A percentile compares a stretch with the other conserved stretches of the same genome.
Conservation (phyloP, 305 asterid species). For the Withania somnifera region DNA sequence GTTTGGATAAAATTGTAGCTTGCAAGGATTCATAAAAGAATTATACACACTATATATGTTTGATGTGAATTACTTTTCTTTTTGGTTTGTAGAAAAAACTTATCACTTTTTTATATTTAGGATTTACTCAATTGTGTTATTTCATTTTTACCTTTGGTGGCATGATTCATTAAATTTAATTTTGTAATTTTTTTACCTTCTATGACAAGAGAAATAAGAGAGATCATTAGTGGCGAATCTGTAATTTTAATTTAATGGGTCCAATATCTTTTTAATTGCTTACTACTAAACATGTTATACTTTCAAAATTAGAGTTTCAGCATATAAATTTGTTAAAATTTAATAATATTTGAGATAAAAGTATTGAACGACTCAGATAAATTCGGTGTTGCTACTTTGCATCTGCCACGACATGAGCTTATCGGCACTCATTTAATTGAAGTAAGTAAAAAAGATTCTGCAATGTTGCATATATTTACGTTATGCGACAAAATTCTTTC, state of each 20-base stretch:
- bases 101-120: neutral
- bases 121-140: too few species aligned
- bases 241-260: neutral
- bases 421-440: neutral
- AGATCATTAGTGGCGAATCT: neutral
- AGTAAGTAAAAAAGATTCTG: neutral
- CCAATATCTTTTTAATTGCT: neutral
- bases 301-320: neutral
- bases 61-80: neutral
- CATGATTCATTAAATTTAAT: neutral
- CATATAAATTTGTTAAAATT: neutral
- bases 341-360: neutral
- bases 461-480: neutral
- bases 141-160: neutral
- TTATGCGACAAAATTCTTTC: neutral
- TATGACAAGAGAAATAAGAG: neutral
- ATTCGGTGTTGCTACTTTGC: neutral
- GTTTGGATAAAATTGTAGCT: slow-evolving; percentile 21
- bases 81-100: neutral
- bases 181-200: neutral
- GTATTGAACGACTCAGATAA: neutral
- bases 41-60: too few species aligned
- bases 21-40: neutral
- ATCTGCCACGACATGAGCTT: neutral
- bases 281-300: neutral